phyloP scores from a whole-genome alignment of 805 yeast genomes.

The Scheffersomyces spartinae region DNA sequence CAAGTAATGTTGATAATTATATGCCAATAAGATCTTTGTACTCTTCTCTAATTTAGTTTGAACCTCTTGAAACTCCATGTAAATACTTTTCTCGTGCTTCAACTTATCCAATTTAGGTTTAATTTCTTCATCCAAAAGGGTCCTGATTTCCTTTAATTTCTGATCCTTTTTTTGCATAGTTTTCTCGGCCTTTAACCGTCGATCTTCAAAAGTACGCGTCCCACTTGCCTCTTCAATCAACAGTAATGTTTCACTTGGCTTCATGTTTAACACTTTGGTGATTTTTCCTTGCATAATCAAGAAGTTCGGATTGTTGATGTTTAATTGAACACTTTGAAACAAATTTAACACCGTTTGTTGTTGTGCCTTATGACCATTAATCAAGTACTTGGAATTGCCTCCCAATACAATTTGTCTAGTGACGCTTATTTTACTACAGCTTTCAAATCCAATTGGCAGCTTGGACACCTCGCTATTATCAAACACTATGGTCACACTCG shows the following conservation, averaged over 20 bases:
- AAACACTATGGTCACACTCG: constrained; percentile 91
- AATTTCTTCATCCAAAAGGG: constrained; percentile 71
- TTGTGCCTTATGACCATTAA: constrained; percentile 94
- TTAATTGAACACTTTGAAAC: constrained; percentile 90
- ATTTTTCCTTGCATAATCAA: constrained; percentile 98
- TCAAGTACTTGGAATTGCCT: constrained; percentile 82
- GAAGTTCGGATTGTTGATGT: constrained; percentile 94
- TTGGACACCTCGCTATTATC: constrained; percentile 68
- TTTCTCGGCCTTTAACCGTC: constrained; percentile 82
- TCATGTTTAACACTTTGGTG: constrained; percentile 95
- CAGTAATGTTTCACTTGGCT: constrained; percentile 79
- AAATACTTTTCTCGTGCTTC: constrained; percentile 70
- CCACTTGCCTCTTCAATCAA: constrained; percentile 98
- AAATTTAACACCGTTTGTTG: constrained; percentile 84
- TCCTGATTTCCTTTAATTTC: constrained; percentile 67
- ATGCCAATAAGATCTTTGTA: constrained; percentile 64
- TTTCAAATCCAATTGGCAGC: constrained; percentile 83
- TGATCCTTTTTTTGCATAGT: constrained; percentile 87
- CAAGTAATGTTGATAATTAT: constrained; percentile 44
- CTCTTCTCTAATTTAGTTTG: constrained; percentile 72
- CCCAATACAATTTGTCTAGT: constrained; percentile 88
- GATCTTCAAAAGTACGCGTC: constrained; percentile 87
- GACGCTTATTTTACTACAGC: constrained; percentile 67
- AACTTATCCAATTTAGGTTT: constrained; percentile 82
- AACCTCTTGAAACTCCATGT: constrained; percentile 76